Percentiles rank a stretch among this genome's conserved stretches.
phyloP scores from a whole-genome alignment of 2,329 filamentous ascomycete genomes.

The Cladosporium sp. region DNA sequence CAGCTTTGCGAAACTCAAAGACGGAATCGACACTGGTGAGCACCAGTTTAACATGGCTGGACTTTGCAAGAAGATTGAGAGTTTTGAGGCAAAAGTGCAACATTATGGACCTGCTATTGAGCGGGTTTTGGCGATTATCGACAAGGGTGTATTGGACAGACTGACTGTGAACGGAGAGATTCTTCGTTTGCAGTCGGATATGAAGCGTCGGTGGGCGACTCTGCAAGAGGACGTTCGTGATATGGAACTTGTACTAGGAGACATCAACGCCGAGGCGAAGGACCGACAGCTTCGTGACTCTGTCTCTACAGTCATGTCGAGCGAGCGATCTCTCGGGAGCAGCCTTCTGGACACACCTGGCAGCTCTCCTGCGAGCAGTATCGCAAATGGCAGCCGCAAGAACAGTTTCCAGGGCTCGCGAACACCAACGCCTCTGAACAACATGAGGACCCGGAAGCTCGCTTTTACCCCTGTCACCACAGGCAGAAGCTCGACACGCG shows the following conservation, averaged over 20 bases:
- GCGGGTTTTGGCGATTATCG: slow-evolving; percentile 85
- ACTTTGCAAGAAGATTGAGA: slow-evolving; percentile 82
- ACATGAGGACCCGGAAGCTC: slow-evolving; percentile 26
- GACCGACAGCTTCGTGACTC: slow-evolving; percentile 85
- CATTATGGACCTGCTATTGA: slow-evolving; percentile 95
- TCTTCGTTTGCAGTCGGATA: slow-evolving; percentile 78
- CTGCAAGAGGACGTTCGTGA: slow-evolving; percentile 76
- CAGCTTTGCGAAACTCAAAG: slow-evolving; percentile 77
- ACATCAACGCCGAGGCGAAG: slow-evolving; percentile 57
- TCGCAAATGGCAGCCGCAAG: slow-evolving; percentile 55
- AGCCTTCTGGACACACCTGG: slow-evolving; percentile 65
- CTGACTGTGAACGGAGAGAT: slow-evolving; percentile 96
- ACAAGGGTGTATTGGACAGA: slow-evolving; percentile 93
- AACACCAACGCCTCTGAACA: slow-evolving; percentile 42
- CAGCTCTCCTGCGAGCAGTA: slow-evolving; percentile 66
- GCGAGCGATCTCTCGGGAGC: slow-evolving; percentile 70
- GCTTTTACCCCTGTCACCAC: slow-evolving; percentile 6
- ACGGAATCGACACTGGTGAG: slow-evolving; percentile 72
- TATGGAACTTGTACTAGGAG: slow-evolving; percentile 73
- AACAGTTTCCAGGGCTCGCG: slow-evolving; percentile 47
- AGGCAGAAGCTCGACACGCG: not conserved
- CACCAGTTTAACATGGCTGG: slow-evolving; percentile 70
- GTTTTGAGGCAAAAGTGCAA: slow-evolving; percentile 89
- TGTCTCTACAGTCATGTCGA: slow-evolving; percentile 86
- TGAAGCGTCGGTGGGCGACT: slow-evolving; percentile 77